These are phyloP conservation scores for Talaromyces sp. DNA, from an alignment of 2,329 filamentous ascomycete genomes.

Conservation along the genomic window DNA sequence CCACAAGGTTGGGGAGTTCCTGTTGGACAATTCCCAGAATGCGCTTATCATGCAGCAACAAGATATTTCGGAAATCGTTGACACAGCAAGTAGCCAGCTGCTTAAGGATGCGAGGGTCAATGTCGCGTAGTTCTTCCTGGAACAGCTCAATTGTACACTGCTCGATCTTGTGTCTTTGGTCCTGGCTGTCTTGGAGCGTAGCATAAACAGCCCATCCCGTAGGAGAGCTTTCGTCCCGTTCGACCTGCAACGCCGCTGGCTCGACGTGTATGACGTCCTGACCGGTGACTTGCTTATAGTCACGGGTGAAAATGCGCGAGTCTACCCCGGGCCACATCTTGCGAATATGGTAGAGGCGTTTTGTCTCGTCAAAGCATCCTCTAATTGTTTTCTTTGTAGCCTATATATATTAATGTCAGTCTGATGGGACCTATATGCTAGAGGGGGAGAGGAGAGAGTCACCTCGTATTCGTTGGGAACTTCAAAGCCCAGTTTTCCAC, in stretches of 20 bases:
- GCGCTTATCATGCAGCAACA: conserved; percentile 29
- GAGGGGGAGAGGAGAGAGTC: background rate
- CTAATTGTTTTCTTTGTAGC: conserved; percentile 2
- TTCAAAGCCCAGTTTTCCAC: conserved; percentile 1
- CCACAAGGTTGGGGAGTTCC: conserved; percentile 14
- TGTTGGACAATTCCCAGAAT: conserved; percentile 30
- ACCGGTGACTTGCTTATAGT: conserved; percentile 1
- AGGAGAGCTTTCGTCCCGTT: background rate
- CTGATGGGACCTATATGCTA: background rate
- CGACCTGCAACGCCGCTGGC: conserved; percentile 4
- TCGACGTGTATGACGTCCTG: conserved; percentile 1
- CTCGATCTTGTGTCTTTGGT: conserved; percentile 20
- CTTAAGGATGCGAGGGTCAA: conserved; percentile 19
- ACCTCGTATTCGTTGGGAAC: conserved; percentile 4
- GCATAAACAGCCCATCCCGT: conserved; percentile 4
- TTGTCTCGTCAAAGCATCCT: conserved; percentile 4
- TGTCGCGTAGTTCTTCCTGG: conserved; percentile 21
- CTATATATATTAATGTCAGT: background rate
- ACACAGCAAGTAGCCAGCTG: conserved; percentile 22
- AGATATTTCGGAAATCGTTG: conserved; percentile 28
- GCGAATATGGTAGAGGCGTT: conserved; percentile 6
- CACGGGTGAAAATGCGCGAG: conserved; percentile 3
- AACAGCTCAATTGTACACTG: conserved; percentile 21
- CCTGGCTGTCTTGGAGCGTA: conserved; percentile 15
- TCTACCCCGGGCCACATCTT: conserved; percentile 10